Conservation (phyloP, 495 filamentous ascomycete species). For the Neurospora sublineolata region DNA sequence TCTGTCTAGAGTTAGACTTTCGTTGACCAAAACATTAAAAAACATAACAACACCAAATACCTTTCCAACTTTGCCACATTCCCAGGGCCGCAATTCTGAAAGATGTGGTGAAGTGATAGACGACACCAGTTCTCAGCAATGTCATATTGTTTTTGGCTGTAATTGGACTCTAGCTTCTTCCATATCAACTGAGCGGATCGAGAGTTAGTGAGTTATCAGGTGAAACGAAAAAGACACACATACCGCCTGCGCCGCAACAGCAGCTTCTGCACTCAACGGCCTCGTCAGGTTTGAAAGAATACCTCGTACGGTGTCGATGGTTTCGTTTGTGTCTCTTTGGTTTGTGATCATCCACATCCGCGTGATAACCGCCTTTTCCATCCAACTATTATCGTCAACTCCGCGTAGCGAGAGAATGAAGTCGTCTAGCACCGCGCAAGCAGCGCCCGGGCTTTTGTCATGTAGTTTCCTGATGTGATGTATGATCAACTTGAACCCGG, state of each 20-base stretch:
- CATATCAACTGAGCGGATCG: constrained; percentile 42
- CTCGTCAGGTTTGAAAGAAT: constrained; percentile 16
- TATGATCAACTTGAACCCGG: constrained; percentile 57
- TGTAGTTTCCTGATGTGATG: constrained; percentile 57
- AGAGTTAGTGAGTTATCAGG: no score
- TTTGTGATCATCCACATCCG: constrained; percentile 47
- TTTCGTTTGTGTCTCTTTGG: constrained; percentile 17
- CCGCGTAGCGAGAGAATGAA: constrained; percentile 39
- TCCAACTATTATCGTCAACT: constrained; percentile 39
- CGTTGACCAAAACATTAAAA: not conserved
- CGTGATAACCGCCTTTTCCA: constrained; percentile 53
- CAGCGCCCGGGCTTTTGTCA: constrained; percentile 38
- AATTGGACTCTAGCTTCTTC: constrained; percentile 55
- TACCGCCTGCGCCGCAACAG: constrained; percentile 62
- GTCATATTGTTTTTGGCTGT: constrained; percentile 39
- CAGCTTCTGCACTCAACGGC: constrained; percentile 41
- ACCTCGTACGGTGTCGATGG: constrained; percentile 9
- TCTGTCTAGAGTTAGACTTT: constrained; percentile 29
- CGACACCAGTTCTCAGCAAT: constrained; percentile 59
- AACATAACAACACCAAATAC: constrained; percentile 10
- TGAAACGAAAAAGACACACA: no score
- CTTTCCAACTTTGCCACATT: constrained; percentile 60
- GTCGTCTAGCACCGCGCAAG: constrained; percentile 46
- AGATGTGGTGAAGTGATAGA: constrained; percentile 52
- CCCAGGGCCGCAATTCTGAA: constrained; percentile 48